phyloP scores from a whole-genome alignment of 73 alveolate genomes.

The Paramecium sexaurelia region DNA sequence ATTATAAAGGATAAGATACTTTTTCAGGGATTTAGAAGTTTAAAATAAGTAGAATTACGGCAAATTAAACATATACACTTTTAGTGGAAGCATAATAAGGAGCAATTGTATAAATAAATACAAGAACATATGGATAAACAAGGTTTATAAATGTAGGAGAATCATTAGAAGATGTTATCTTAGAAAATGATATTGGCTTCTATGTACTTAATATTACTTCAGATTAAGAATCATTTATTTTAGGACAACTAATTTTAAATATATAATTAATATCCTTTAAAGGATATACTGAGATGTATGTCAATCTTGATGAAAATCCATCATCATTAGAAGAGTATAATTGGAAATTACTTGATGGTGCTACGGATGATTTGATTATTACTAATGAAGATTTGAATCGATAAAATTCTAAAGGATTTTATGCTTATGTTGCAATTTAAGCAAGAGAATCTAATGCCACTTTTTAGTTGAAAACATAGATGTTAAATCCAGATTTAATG shows the following conservation, averaged over 20 bases:
- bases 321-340: background rate
- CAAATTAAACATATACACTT: background rate
- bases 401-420: background rate
- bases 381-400: background rate
- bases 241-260: background rate
- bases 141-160: background rate
- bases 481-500: background rate
- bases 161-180: background rate
- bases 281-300: constrained; percentile 17
- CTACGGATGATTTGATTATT: background rate
- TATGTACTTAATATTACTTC: background rate
- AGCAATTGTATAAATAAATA: background rate
- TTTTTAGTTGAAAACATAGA: background rate
- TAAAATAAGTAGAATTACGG: background rate
- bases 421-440: background rate
- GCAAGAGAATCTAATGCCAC: background rate
- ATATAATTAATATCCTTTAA: background rate
- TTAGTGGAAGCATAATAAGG: background rate
- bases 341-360: constrained; percentile 8
- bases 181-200: background rate
- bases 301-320: background rate
- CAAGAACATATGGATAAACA: constrained; percentile 3
- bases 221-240: background rate
- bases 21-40: background rate
- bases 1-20: background rate